Evolutionary conservation across 306 rosid species (phyloP).

Genomic region (Glycine soja): DNA sequence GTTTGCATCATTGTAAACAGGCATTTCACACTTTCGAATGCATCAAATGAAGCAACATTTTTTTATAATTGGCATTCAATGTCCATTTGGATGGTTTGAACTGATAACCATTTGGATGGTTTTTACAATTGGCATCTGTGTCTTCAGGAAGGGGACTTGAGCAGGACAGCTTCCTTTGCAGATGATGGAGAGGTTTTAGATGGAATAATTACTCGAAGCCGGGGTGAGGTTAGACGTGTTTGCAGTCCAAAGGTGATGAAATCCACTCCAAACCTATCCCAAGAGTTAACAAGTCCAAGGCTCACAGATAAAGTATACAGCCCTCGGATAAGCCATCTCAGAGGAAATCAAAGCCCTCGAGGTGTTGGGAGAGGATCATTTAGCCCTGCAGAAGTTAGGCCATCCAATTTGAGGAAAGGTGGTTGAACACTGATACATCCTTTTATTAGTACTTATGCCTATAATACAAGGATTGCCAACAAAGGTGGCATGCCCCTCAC

Average conservation of each 20-base stretch:
- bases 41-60: too few relatives aligned
- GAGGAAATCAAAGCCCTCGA: background rate
- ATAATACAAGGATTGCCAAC: slow-evolving; percentile 30
- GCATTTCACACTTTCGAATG: too few relatives aligned
- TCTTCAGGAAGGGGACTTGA: slow-evolving; percentile 61
- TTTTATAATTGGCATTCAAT: too few relatives aligned
- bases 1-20: too few relatives aligned
- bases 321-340: slow-evolving; percentile 53
- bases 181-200: slow-evolving; percentile 71
- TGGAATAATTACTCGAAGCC: slow-evolving; percentile 66
- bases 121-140: background rate
- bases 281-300: slow-evolving; percentile 46
- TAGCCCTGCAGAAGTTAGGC: slow-evolving; percentile 56
- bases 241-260: slow-evolving; percentile 61
- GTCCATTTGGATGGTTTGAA: too few relatives aligned
- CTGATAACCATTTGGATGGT: too few relatives aligned
- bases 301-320: slow-evolving; percentile 53
- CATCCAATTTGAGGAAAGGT: slow-evolving; percentile 55
- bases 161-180: slow-evolving; percentile 63
- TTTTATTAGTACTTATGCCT: background rate
- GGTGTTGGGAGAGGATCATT: slow-evolving; percentile 52
- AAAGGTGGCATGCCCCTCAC: slow-evolving; percentile 38
- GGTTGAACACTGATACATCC: slow-evolving; percentile 39
- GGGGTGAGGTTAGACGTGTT: slow-evolving; percentile 68
- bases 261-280: slow-evolving; percentile 51